Evolutionary conservation across 352 stramenopile species (phyloP), one percentile per base, ranked within the genome.

Genomic region (Phytophthora colocasiae): DNA sequence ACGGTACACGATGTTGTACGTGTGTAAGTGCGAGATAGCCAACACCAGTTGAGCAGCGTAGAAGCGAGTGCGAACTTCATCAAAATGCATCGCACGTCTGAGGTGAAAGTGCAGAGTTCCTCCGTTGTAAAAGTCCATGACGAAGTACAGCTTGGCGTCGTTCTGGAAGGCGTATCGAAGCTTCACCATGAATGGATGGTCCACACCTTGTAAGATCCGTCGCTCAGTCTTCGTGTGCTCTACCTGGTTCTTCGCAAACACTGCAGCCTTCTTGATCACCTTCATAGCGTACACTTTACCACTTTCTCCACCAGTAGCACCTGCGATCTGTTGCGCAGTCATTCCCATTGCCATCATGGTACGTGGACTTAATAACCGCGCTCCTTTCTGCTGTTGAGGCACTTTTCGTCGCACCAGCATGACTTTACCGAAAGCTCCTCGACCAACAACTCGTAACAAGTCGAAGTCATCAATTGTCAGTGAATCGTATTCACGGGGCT

Each of bases 351-450:
- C 56, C 60, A 78, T 68, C 70, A 78, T 78, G 6, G 61, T 72
- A 3, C 70, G 66, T 43, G 70, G 70, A 53, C 70, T 78, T 50
- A 78, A 57, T 54, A 78, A 55, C 45, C 62, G 66, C 10, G 70
- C 54, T 39, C 66, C 66, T n/a, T 78, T 75, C 38, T 75, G 65
- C 22, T 66, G 58, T n/a, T 73, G 56, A 8, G 61, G 57, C 17
- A 73, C 48, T 44, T 91, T 93, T 46, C 91, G 80, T 17, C 83
- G 73, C 6, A 96, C 90, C 27, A 96, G 63, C 80, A 97, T 93
- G 11, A 99, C 97, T 63, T 98, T 98, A 17, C 96, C 96, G 71
- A 99, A 99, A 1, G 95, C 95, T 27, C 97, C 98, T 68, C 98
- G 97, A 4, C 98, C 98, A 12, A 99, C 97, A 3, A 99, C 96